These are phyloP conservation scores for Sordaria brevicollis DNA, from an alignment of 495 filamentous ascomycete genomes.

Conservation along the genomic window DNA sequence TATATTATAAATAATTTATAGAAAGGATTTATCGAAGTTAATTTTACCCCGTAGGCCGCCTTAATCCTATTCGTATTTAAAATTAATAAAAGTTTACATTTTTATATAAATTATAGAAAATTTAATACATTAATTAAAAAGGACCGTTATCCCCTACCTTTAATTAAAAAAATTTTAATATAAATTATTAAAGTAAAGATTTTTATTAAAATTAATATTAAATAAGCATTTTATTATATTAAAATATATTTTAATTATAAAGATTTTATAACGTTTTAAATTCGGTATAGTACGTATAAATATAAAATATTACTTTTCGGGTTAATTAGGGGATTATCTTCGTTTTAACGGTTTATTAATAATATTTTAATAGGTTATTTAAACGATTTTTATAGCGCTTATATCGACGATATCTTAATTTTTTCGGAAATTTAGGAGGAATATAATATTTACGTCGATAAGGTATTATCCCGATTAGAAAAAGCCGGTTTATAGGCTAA, in stretches of 20 bases:
- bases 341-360: conserved; percentile 24
- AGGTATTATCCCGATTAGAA: conserved; percentile 2
- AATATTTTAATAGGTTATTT: conserved; percentile 7
- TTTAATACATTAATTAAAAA: conserved; percentile 34
- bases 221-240: conserved; percentile 10
- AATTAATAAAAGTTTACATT: conserved; percentile 15
- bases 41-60: no score
- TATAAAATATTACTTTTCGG: conserved; percentile 27
- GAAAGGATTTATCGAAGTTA: no score
- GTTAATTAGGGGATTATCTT: conserved; percentile 15
- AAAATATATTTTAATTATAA: conserved; percentile 18
- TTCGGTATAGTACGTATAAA: conserved; percentile 17
- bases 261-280: conserved; percentile 22
- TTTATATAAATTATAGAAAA: conserved; percentile 37
- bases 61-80: conserved; percentile 32
- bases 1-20: no score
- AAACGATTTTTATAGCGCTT: conserved; percentile 11
- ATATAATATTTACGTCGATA: background rate
- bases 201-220: conserved; percentile 36
- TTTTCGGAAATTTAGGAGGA: background rate
- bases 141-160: conserved; percentile 33
- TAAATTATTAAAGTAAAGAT: no score
- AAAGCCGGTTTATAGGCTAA: conserved; percentile 12
- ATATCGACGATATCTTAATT: conserved; percentile 3
- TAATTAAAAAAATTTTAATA: conserved; percentile 37